A percentile compares a stretch with the other conserved stretches of the same genome.
Evolutionary conservation across 306 rosid genomes (phyloP).

Genomic region (Glycine latifolia): DNA sequence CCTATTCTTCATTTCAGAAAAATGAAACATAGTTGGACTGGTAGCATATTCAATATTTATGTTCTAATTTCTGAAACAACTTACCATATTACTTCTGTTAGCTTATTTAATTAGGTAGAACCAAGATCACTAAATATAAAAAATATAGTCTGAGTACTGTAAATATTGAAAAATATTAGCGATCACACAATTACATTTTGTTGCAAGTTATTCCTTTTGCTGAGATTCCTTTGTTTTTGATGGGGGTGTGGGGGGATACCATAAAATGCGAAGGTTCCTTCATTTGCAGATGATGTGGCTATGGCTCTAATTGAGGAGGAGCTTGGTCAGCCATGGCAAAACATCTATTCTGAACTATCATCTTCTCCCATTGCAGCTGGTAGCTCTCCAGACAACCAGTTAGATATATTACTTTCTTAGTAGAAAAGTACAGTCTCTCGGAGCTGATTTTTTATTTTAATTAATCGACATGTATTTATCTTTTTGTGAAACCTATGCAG

Average conservation of each 20-base stretch:
- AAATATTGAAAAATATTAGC: slow-evolving; percentile 25
- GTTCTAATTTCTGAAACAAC: slow-evolving; percentile 43
- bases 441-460: slow-evolving; percentile 44
- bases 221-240: slow-evolving; percentile 51
- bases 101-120: slow-evolving; percentile 27
- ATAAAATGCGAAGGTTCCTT: slow-evolving; percentile 80
- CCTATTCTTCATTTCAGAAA: slow-evolving; percentile 26
- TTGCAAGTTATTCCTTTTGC: slow-evolving; percentile 37
- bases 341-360: slow-evolving; percentile 86
- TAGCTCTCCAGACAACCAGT: slow-evolving; percentile 58
- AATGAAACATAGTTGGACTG: slow-evolving; percentile 15
- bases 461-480: slow-evolving; percentile 41
- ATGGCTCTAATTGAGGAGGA: slow-evolving; percentile 97
- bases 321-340: slow-evolving; percentile 97
- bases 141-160: slow-evolving; percentile 27
- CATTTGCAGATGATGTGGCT: slow-evolving; percentile 96
- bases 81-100: slow-evolving; percentile 11
- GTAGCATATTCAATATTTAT: slow-evolving; percentile 11
- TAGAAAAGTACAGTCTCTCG: slow-evolving; percentile 46
- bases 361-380: slow-evolving; percentile 99
- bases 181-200: slow-evolving; percentile 15
- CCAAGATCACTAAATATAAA: neutral
- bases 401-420: slow-evolving; percentile 45
- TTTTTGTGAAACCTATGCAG: slow-evolving; percentile 63
- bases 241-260: slow-evolving; percentile 50